These are phyloP conservation scores for Coemansia sp. DNA, from an alignment of 192 early-diverging fungal genomes.

Conservation along the genomic window DNA sequence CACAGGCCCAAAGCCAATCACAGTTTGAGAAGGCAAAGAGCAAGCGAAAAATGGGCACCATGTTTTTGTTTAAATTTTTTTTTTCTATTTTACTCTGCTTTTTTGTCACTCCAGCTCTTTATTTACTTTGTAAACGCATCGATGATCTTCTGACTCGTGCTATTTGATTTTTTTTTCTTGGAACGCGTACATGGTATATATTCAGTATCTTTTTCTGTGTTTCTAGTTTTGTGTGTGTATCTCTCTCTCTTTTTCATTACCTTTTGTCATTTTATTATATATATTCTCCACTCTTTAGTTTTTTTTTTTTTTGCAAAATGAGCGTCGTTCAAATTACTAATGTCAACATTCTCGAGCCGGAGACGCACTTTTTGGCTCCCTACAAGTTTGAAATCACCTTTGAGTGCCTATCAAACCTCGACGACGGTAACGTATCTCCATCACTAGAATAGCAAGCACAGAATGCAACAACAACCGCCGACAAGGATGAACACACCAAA, in stretches of 20 bases:
- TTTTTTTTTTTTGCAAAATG: slow-evolving; percentile 47
- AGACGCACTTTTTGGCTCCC: slow-evolving; percentile 71
- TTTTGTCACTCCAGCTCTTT: background rate
- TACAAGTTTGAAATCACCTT: slow-evolving; percentile 97
- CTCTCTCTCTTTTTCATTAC: background rate
- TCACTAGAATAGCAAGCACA: no score
- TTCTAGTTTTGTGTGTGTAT: background rate
- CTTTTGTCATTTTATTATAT: background rate
- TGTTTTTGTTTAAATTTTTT: no score
- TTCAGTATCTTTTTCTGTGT: no score
- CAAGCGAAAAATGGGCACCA: background rate
- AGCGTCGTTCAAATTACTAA: slow-evolving; percentile 76
- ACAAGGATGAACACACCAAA: background rate
- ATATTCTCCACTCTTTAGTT: background rate
- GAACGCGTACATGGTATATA: no score
- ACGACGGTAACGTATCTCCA: slow-evolving; percentile 69
- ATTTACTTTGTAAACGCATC: background rate
- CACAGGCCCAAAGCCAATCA: no score
- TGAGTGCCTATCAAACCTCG: slow-evolving; percentile 82
- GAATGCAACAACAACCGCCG: no score
- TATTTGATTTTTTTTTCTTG: background rate
- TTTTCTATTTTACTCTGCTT: background rate
- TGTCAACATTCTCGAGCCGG: slow-evolving; percentile 83
- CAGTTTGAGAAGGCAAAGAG: no score
- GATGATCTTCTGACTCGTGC: background rate